Conservation (phyloP, 2,329 filamentous ascomycete species). For the Metarhizium robertsii region DNA sequence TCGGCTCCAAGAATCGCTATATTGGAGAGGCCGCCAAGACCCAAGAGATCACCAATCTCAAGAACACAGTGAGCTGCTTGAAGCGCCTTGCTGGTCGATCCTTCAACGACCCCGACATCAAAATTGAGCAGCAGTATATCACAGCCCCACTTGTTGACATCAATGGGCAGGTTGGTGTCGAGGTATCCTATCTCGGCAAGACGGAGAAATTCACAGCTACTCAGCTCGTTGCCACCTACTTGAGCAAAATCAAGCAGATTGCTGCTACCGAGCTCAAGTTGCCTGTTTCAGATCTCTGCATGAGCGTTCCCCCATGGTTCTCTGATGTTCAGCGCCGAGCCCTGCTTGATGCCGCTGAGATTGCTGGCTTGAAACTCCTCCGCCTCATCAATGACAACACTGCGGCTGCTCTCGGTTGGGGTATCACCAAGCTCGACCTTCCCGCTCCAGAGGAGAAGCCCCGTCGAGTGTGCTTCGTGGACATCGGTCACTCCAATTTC, state of each 20-base stretch:
- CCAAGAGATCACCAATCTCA: constrained; percentile 98
- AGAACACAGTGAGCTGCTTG: constrained; percentile 91
- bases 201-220: constrained; percentile 93
- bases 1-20: constrained; percentile 88
- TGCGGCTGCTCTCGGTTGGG: constrained; percentile 88
- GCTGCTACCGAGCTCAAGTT: constrained; percentile 80
- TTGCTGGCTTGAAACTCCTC: constrained; percentile 86
- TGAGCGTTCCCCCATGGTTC: constrained; percentile 96
- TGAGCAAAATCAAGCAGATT: constrained; percentile 89
- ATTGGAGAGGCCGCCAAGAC: constrained; percentile 95
- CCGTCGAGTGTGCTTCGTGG: constrained; percentile 80
- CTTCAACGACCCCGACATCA: constrained; percentile 82
- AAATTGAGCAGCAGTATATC: constrained; percentile 86
- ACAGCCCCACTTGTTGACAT: constrained; percentile 80
- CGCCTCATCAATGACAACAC: constrained; percentile 97
- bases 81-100: constrained; percentile 87
- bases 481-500: constrained; percentile 96
- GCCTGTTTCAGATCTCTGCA: constrained; percentile 84
- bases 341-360: constrained; percentile 84
- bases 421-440: constrained; percentile 95
- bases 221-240: constrained; percentile 89
- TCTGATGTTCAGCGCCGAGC: constrained; percentile 86
- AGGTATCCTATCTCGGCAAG: constrained; percentile 88
- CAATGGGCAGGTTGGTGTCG: constrained; percentile 88
- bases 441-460: constrained; percentile 85